Evolutionary conservation across 2,329 filamentous ascomycete species (phyloP).

Genomic region (Alternaria viburni): DNA sequence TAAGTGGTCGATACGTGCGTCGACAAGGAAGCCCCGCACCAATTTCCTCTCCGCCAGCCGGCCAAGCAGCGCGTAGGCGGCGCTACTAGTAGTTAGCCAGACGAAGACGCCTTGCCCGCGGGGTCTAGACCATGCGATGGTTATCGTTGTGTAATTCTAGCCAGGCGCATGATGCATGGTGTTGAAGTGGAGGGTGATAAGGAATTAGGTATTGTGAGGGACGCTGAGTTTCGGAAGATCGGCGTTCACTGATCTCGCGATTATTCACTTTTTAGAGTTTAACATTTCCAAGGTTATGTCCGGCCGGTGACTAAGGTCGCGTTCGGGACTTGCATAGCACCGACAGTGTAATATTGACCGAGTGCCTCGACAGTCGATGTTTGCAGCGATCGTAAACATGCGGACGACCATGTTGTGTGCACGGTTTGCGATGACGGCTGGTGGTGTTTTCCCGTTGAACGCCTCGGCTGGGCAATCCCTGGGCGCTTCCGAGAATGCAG

Average conservation of each 20-base stretch:
- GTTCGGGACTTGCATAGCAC: constrained; percentile 11
- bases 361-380: neutral
- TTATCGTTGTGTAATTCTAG: constrained; percentile 18
- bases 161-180: constrained; percentile 21
- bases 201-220: neutral
- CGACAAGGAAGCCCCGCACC: constrained; percentile 18
- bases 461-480: constrained; percentile 25
- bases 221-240: constrained; percentile 14
- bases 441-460: constrained; percentile 13
- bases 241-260: constrained; percentile 13
- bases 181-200: constrained; percentile 14
- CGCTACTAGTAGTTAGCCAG: constrained; percentile 6
- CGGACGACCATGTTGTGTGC: neutral
- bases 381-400: neutral
- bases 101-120: constrained; percentile 16
- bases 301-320: neutral
- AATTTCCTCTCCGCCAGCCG: constrained; percentile 25
- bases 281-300: neutral
- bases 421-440: constrained; percentile 26
- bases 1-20: constrained; percentile 24
- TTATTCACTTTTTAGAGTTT: neutral
- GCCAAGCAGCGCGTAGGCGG: constrained; percentile 23
- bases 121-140: constrained; percentile 25
- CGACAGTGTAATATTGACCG: neutral
- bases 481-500: constrained; percentile 21